Conservation (phyloP, 257 asterid genomes). For the Petrea volubilis region DNA sequence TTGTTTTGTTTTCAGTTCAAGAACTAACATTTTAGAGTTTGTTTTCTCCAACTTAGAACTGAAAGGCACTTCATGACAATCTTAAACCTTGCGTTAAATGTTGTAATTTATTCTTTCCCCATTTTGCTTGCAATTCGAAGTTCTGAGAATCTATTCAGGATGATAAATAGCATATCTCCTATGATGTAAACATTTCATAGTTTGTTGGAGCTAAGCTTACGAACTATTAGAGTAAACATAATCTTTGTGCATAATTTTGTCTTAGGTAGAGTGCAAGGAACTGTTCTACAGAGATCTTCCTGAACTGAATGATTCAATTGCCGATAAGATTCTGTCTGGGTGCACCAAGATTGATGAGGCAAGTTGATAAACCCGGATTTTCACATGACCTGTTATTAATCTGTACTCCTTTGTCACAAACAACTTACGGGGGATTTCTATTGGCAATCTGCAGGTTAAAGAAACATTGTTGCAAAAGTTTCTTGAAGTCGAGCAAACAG, state of each 20-base stretch:
- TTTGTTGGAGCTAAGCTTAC: not conserved
- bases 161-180: not conserved
- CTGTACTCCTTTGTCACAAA: not conserved
- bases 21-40: too few relatives aligned
- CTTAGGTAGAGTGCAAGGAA: constrained; percentile 81
- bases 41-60: constrained; percentile 4
- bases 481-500: constrained; percentile 83
- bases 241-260: constrained; percentile 4
- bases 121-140: not conserved
- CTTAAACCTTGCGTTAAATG: not conserved
- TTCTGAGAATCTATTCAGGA: constrained; percentile 10
- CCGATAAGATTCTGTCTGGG: constrained; percentile 77
- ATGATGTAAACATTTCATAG: not conserved
- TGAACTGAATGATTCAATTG: constrained; percentile 58
- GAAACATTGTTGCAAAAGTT: constrained; percentile 62
- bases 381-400: not conserved
- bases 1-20: not conserved
- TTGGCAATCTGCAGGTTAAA: constrained; percentile 63
- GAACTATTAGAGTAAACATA: not conserved
- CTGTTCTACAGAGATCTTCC: constrained; percentile 47
- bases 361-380: constrained; percentile 24
- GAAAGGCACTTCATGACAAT: not conserved
- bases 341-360: constrained; percentile 81
- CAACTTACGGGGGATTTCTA: not conserved
- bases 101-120: not conserved